phyloP scores from a whole-genome alignment of 2,329 filamentous ascomycete species.

The Neurospora sp. region DNA sequence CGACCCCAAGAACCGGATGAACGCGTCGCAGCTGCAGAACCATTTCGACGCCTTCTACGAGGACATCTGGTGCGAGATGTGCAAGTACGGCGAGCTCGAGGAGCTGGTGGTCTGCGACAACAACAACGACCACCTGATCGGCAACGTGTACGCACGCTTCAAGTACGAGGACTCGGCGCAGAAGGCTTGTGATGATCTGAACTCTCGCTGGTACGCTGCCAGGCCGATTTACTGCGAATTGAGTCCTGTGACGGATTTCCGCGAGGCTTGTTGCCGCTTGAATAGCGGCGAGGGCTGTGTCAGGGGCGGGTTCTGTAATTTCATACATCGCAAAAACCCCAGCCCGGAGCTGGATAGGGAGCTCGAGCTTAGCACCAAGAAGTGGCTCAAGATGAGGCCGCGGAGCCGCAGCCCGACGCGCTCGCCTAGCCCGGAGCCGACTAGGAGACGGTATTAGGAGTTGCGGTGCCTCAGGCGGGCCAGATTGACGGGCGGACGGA shows the following conservation, averaged over 20 bases:
- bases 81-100: conserved; percentile 95
- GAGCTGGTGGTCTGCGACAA: conserved; percentile 99
- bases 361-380: conserved; percentile 81
- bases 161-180: conserved; percentile 98
- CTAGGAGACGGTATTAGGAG: conserved; percentile 56
- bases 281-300: conserved; percentile 95
- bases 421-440: conserved; percentile 80
- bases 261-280: conserved; percentile 91
- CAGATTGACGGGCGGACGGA: not conserved
- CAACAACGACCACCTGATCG: conserved; percentile 98
- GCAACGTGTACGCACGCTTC: conserved; percentile 98
- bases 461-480: not conserved
- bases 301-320: conserved; percentile 95
- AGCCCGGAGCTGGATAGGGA: conserved; percentile 81
- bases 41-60: conserved; percentile 99
- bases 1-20: conserved; percentile 96
- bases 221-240: conserved; percentile 97
- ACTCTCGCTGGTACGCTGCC: conserved; percentile 92
- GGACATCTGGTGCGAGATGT: conserved; percentile 99
- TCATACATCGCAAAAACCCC: conserved; percentile 97
- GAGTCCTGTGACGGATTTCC: conserved; percentile 92
- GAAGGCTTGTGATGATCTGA: conserved; percentile 85
- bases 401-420: conserved; percentile 70
- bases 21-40: conserved; percentile 89
- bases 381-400: conserved; percentile 83